Evolutionary conservation across 108 stramenopile genomes (phyloP), one percentile per base, ranked within the genome.

Genomic region (Aurantiochytrium sp.): DNA sequence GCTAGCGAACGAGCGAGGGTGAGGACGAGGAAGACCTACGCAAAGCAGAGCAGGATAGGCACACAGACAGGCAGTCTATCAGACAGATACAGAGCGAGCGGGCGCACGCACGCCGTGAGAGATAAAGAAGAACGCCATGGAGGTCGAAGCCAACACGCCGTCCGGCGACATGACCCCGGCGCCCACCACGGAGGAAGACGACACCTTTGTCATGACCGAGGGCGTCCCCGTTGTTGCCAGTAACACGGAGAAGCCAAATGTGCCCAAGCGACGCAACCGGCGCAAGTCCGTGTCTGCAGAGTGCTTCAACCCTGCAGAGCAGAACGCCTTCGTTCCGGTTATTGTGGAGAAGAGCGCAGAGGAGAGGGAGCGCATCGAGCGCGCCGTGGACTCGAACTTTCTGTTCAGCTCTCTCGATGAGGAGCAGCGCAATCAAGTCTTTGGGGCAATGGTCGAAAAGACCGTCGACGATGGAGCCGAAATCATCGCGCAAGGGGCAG

Each of bases 381-480:
- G 49, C 51, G 19, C 76, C 28, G 76, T 83, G n/a, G 76, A 8
- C 18, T 18, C 12, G 35, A 88, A 60, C 60, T 60, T 88, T 55
- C 6, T 97, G 57, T 97, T 97, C 91, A 69, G 88, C 25, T 91
- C 93, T 71, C 92, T 97, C 47, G 47, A 89, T 25, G 42, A 89
- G 5, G 58, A 88, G 45, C 93, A 96, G 87, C 91, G 91, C 16
- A 83, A 64, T 3, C 55, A 89, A 59, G 93, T 97, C 10, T 91
- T 96, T 69, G 92, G 91, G 44, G 95, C 95, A 45, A 96, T 97
- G 93, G 92, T 94, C 58, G 91, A 92, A 35, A 71, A 93, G 71
- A 60, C 45, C 25, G 91, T 88, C 5, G 51, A 89, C 5, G 87
- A 44, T 4, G 94, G 95, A 23, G 90, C 90, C 0, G 89, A 45